Evolutionary conservation across 2,329 filamentous ascomycete genomes (phyloP), one percentile per base, ranked within the genome.

Genomic region (Bipolaris cookei): DNA sequence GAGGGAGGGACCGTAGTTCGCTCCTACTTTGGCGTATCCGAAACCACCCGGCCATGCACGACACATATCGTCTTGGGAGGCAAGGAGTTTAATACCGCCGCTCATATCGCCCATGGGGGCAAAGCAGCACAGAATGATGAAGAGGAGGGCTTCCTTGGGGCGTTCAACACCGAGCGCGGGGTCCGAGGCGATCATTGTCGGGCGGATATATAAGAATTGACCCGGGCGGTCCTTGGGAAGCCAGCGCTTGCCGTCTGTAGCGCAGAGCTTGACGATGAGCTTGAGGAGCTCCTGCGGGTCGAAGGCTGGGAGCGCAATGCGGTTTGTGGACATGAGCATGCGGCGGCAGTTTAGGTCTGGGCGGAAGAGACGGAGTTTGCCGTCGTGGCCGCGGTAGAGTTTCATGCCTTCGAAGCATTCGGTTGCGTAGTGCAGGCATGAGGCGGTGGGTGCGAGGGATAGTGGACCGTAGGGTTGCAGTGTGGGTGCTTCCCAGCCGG

Each of bases 21-120:
- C 93, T 52, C 93, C 93, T 32, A 97, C 86, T 79, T 97, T 97
- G 59, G 92, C 92, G 72, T 90, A 93, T 0, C 93, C 93, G 75
- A 96, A 96, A 8, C 94, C 93, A 59, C 93, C 93, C 18, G 91
- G 92, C 93, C 93, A 97, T 11, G 93, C 92, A 64, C 93, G 89
- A 56, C 96, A 88, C 81, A 89, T 91, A 76, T 96, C 91, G 64
- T 93, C 87, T 53, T 86, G 85, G 43, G 86, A 90, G 0, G 92
- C 94, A 72, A 94, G 85, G 43, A 96, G 85, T 68, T 85, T 88
- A 82, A 96, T 69, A 6, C 74, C 76, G 39, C 69, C 69, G 3
- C 63, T 67, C 42, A 65, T 63, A 52, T 71, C 54, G 61, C 76
- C 66, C 76, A 82, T 78, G 49, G 76, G 74, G 1, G 81, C 79